Percentiles rank a stretch among this genome's conserved stretches.
phyloP scores from a whole-genome alignment of 1,284 basidiomycete species.

The Phylloboletellus chloephorus region DNA sequence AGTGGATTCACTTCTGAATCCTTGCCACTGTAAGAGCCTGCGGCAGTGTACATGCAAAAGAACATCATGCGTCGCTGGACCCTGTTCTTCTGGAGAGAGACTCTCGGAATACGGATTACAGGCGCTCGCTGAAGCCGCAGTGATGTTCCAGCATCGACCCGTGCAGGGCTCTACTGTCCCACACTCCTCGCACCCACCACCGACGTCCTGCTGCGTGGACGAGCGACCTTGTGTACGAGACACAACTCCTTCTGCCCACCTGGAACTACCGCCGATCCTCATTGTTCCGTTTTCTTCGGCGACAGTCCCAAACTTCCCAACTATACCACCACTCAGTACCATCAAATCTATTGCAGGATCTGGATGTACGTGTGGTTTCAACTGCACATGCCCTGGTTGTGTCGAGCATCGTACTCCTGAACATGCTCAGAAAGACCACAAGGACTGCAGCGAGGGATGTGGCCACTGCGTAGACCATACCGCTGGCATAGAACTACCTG shows the following conservation, averaged over 20 bases:
- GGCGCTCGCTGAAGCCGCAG: conserved; percentile 48
- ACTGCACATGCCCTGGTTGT: conserved; percentile 71
- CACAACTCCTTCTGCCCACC: conserved; percentile 1
- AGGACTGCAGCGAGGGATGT: conserved; percentile 57
- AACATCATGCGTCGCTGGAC: conserved; percentile 13
- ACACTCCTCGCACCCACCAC: conserved; percentile 8
- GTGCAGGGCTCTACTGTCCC: conserved; percentile 4
- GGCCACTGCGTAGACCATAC: conserved; percentile 56
- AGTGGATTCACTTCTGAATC: conserved; percentile 59
- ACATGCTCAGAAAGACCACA: conserved; percentile 40
- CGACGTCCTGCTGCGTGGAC: conserved; percentile 15
- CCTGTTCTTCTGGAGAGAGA: conserved; percentile 12
- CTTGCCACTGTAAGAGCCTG: conserved; percentile 55
- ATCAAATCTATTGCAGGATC: conserved; percentile 54
- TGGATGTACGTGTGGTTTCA: conserved; percentile 64
- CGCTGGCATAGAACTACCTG: conserved; percentile 41
- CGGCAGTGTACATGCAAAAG: conserved; percentile 51
- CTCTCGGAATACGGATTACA: conserved; percentile 33
- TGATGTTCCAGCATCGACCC: conserved; percentile 32
- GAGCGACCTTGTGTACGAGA: neutral
- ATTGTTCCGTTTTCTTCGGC: conserved; percentile 1
- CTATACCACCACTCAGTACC: conserved; percentile 55
- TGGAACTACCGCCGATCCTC: conserved; percentile 31
- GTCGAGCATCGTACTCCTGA: conserved; percentile 54
- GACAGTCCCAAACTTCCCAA: conserved; percentile 42